A percentile compares a stretch with the other conserved stretches of the same genome.
Evolutionary conservation across 2,329 filamentous ascomycete species (phyloP).

Genomic region (Xylaria sp.): DNA sequence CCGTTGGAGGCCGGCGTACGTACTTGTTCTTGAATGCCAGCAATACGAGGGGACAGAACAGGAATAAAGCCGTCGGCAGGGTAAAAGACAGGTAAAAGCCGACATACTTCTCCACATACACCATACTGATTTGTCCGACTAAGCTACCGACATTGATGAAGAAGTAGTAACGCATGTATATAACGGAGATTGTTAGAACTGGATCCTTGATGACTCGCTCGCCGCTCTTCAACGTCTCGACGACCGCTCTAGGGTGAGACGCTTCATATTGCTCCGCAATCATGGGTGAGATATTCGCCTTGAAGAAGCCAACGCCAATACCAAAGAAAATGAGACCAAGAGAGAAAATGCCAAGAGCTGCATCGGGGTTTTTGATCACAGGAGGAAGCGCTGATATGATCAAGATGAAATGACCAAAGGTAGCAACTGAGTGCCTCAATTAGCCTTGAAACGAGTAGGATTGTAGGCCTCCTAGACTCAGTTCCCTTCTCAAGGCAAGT

Average conservation of each 20-base stretch:
- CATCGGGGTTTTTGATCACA: conserved; percentile 64
- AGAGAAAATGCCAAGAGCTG: conserved; percentile 68
- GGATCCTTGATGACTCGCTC: conserved; percentile 75
- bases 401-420: conserved; percentile 69
- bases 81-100: conserved; percentile 71
- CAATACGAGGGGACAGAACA: conserved; percentile 66
- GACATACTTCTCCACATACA: conserved; percentile 74
- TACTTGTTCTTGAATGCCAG: conserved; percentile 60
- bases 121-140: conserved; percentile 54
- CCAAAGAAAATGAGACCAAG: conserved; percentile 68
- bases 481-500: not conserved
- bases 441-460: not conserved
- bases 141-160: conserved; percentile 82
- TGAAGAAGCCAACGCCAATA: conserved; percentile 74
- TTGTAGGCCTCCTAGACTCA: not conserved
- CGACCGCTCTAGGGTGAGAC: conserved; percentile 63
- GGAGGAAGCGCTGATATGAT: conserved; percentile 68
- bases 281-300: conserved; percentile 69
- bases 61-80: conserved; percentile 67
- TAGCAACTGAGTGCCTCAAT: conserved; percentile 56
- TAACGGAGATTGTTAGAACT: conserved; percentile 71
- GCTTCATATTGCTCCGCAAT: conserved; percentile 75
- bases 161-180: conserved; percentile 80
- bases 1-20: conserved; percentile 66
- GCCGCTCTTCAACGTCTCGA: conserved; percentile 61